Evolutionary conservation across 192 early-diverging fungal species (phyloP).

Genomic region (Rhizophlyctis rosea): DNA sequence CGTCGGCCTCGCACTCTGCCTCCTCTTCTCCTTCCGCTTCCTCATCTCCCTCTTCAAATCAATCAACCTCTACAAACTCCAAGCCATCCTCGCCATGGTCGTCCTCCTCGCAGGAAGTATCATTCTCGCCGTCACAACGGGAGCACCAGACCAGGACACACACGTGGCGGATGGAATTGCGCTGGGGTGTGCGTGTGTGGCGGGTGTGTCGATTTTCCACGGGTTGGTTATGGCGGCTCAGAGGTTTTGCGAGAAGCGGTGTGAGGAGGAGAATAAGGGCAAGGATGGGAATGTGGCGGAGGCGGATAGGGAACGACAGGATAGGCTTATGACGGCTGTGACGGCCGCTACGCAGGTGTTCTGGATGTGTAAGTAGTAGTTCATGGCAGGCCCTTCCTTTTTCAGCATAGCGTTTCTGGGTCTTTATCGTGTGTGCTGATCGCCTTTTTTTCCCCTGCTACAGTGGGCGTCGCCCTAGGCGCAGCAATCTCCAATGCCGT

Average conservation of each 20-base stretch:
- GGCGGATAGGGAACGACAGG: neutral
- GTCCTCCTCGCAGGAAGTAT: neutral
- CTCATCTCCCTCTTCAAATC: neutral
- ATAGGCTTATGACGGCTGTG: neutral
- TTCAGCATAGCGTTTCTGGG: no score
- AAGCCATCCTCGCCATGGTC: neutral
- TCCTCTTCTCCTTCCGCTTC: neutral
- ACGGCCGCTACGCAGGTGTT: constrained; percentile 1
- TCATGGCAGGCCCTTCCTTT: neutral
- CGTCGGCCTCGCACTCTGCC: neutral
- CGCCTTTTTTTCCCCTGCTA: neutral
- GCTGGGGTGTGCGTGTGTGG: neutral
- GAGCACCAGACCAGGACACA: neutral
- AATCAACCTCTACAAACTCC: constrained; percentile 1
- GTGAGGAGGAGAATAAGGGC: neutral
- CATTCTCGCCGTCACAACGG: neutral
- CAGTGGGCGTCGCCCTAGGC: neutral
- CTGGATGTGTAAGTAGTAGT: constrained; percentile 1
- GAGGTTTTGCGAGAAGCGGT: neutral
- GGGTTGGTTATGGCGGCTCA: neutral
- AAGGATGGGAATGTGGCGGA: neutral
- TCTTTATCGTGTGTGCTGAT: no score
- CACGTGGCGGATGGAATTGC: neutral
- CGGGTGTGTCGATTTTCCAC: neutral
- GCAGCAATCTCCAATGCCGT: neutral